Evolutionary conservation across 441 rosid species (phyloP).

Genomic region (Erodium moschatum): DNA sequence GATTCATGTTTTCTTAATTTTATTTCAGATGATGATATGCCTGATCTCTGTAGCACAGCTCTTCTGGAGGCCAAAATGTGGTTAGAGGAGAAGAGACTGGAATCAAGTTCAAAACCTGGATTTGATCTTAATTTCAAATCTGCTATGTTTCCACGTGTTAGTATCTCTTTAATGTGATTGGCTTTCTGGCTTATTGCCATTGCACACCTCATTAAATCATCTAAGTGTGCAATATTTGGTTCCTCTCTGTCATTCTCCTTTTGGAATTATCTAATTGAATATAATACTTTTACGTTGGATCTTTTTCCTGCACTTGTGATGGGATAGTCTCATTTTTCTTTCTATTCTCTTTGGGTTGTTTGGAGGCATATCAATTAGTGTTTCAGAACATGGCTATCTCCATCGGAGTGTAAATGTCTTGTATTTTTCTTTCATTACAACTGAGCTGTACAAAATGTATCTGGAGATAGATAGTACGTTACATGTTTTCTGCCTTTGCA

Average conservation of each 20-base stretch:
- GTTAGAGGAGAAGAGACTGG: constrained; percentile 65
- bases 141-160: constrained; percentile 31
- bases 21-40: constrained; percentile 38
- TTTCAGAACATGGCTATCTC: neutral
- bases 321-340: neutral
- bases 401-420: no score
- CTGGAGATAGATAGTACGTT: neutral
- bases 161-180: constrained; percentile 24
- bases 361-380: no score
- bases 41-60: constrained; percentile 43
- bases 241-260: neutral
- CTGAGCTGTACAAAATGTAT: neutral
- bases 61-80: constrained; percentile 69
- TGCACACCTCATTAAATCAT: neutral
- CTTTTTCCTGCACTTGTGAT: no score
- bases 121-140: constrained; percentile 35
- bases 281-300: neutral
- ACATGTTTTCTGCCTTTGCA: neutral
- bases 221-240: neutral
- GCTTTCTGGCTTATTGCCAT: neutral
- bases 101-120: constrained; percentile 43
- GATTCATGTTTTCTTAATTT: constrained; percentile 1
- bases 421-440: neutral
- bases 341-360: neutral
- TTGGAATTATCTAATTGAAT: neutral